Evolutionary conservation across 495 filamentous ascomycete species (phyloP), one percentile per base, ranked within the genome.

Genomic region (Baudoinia panamericana): DNA sequence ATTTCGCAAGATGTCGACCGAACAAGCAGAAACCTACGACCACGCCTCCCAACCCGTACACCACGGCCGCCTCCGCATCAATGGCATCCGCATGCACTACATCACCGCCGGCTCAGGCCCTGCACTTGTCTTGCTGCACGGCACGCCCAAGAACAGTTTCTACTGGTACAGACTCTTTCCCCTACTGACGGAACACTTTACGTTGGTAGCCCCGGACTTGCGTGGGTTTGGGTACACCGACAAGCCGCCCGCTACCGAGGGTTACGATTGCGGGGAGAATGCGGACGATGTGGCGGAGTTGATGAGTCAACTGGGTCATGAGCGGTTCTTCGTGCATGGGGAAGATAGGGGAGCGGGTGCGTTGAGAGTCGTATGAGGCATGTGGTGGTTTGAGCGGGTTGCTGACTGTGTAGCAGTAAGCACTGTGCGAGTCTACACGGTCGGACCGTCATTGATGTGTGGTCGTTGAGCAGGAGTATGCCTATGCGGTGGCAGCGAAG

Each of bases 101-200:
- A 44, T 44, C 32, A 49, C 46, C 8, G 40, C 41, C 4, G 46
- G 46, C 33, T 21, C 32, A 1, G 32, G 34, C 1, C 46, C 46
- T 2, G 29, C 46, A 5, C 20, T 49, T 4, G 26, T 49, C 16
- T 41, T 49, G 12, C 46, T 49, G 9, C 46, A 44, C 23, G 46
- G 46, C 10, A 49, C 46, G 8, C 46, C 46, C 15, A 49, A 49
- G 26, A 49, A 36, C 32, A 25, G 21, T 13, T 49, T 42, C 46
- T 49, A 49, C 46, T 49, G 39, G 46, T 49, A 49, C 40, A 35
- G 23, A 15, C 16, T 49, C 23, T 31, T 49, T n/a, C 34, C 39
- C 1, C 34, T 37, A 6, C 40, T 49, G n/a, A 49, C 39, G 2
- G 20, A 5, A 6, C 38, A 50, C 22, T 50, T 46, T 30, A 41